These are phyloP conservation scores for Dictyostelium intermedium DNA, from an alignment of 78 protist genomes.

Conservation along the genomic window DNA sequence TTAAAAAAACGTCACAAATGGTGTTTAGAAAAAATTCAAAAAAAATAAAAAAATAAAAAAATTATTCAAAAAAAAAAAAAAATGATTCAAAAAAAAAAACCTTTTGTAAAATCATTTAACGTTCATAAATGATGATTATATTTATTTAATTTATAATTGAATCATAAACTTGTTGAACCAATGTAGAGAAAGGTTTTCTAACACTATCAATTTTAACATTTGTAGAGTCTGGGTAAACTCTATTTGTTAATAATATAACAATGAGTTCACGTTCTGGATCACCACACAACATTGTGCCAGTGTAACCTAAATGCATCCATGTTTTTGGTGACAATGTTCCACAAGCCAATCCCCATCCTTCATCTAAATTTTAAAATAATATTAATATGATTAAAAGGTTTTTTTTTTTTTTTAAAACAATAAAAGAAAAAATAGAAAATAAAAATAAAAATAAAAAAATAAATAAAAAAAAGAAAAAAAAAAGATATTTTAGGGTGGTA, in stretches of 20 bases:
- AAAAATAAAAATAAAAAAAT: not conserved
- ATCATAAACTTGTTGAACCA: conserved; percentile 55
- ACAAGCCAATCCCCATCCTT: conserved; percentile 74
- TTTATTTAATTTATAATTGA: not conserved
- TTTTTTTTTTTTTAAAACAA: not conserved
- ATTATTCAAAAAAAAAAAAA: too few relatives aligned
- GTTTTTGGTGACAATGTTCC: conserved; percentile 76
- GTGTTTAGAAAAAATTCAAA: not conserved
- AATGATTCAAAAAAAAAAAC: too few relatives aligned
- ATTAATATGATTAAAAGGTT: not conserved
- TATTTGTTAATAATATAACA: conserved; percentile 75
- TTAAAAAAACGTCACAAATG: not conserved
- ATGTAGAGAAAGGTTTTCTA: conserved; percentile 58
- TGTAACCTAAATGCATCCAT: conserved; percentile 90
- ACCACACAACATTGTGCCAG: conserved; percentile 89
- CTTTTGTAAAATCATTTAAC: too few relatives aligned
- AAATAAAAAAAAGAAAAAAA: not conserved
- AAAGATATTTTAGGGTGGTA: not conserved
- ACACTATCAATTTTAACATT: conserved; percentile 14
- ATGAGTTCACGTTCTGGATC: conserved; percentile 75
- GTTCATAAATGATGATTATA: not conserved
- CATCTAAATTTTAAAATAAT: not conserved
- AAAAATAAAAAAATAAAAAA: too few relatives aligned
- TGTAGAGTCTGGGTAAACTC: conserved; percentile 66
- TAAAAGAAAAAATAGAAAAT: not conserved